Percentiles rank a stretch among this genome's conserved stretches.
Conservation (phyloP, 148 eudicot genomes). For the Suaeda aralocaspica region DNA sequence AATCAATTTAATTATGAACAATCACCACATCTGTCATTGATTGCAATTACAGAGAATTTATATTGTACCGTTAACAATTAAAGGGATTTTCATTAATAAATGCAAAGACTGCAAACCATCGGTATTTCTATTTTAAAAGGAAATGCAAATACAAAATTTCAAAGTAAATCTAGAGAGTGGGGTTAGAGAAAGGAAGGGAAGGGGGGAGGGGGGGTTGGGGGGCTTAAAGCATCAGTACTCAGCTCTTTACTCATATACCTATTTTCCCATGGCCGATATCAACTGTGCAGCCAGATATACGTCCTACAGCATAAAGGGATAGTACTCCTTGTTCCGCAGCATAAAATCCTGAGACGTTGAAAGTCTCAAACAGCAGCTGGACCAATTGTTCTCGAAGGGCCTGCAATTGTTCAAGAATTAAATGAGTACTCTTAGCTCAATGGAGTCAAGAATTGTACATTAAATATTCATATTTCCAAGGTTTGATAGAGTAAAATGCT, state of each 20-base stretch:
- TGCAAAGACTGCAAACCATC: neutral
- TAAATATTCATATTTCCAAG: neutral
- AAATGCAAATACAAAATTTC: too few relatives aligned
- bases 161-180: too few relatives aligned
- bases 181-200: too few relatives aligned
- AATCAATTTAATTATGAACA: conserved; percentile 11
- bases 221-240: neutral
- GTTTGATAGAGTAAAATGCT: neutral
- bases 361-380: conserved; percentile 85
- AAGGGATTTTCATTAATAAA: too few relatives aligned
- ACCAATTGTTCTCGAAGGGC: conserved; percentile 76
- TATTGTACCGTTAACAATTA: neutral
- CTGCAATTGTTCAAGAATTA: conserved; percentile 33
- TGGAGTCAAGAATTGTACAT: neutral
- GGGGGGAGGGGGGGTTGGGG: too few relatives aligned
- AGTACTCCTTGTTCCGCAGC: conserved; percentile 87
- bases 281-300: conserved; percentile 88
- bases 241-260: conserved; percentile 33
- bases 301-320: conserved; percentile 87
- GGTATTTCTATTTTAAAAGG: neutral
- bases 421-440: too few relatives aligned
- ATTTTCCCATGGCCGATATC: conserved; percentile 92
- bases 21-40: neutral
- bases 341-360: conserved; percentile 80
- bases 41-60: neutral